These are phyloP conservation scores for Neonothopanus nambi DNA, from an alignment of 1,284 basidiomycete species.

Conservation along the genomic window DNA sequence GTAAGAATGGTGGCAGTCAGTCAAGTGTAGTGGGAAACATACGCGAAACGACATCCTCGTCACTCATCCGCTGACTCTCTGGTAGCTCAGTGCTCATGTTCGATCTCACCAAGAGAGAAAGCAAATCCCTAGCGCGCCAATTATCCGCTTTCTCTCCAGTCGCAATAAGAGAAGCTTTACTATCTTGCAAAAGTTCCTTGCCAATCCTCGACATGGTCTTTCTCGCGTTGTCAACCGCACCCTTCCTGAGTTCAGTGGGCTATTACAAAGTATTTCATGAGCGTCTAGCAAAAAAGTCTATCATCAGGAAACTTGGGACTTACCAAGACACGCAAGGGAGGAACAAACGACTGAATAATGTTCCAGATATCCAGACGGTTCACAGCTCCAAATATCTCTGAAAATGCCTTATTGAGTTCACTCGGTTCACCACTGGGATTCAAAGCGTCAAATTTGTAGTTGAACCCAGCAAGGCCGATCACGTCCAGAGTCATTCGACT, in stretches of 20 bases:
- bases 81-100: conserved; percentile 64
- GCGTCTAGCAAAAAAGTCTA: conserved; percentile 9
- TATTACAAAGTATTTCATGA: conserved; percentile 28
- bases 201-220: conserved; percentile 39
- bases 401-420: conserved; percentile 53
- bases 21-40: conserved; percentile 27
- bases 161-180: conserved; percentile 36
- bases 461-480: conserved; percentile 70
- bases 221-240: conserved; percentile 7
- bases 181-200: conserved; percentile 42
- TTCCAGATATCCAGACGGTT: conserved; percentile 26
- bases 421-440: conserved; percentile 34
- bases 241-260: conserved; percentile 25
- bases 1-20: not conserved
- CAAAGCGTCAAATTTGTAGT: conserved; percentile 64
- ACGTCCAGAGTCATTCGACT: conserved; percentile 64
- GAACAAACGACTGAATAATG: conserved; percentile 38
- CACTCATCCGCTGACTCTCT: conserved; percentile 61
- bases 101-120: conserved; percentile 58
- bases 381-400: conserved; percentile 37
- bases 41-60: conserved; percentile 77
- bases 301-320: conserved; percentile 18
- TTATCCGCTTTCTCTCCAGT: conserved; percentile 33
- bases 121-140: conserved; percentile 41
- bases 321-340: conserved; percentile 43